phyloP scores from a whole-genome alignment of 805 yeast genomes.

The Pichia exigua region DNA sequence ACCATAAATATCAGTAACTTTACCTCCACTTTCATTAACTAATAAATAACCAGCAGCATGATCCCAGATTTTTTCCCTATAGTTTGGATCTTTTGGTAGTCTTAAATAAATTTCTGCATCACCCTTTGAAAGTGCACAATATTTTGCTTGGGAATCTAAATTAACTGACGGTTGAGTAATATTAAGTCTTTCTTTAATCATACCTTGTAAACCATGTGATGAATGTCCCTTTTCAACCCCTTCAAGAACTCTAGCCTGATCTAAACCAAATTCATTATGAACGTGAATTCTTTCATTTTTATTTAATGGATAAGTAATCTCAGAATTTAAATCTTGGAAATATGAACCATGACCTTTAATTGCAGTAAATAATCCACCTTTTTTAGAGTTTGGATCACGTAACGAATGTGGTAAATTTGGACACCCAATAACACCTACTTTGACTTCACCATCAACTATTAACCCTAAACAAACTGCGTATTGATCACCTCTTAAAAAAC shows the following conservation, averaged over 20 bases:
- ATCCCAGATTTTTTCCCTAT: slow-evolving; percentile 96
- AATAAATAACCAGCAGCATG: slow-evolving; percentile 94
- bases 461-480: slow-evolving; percentile 93
- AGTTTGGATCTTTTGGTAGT: slow-evolving; percentile 66
- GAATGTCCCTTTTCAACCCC: slow-evolving; percentile 96
- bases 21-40: slow-evolving; percentile 85
- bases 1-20: slow-evolving; percentile 80
- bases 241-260: slow-evolving; percentile 66
- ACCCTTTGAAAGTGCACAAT: slow-evolving; percentile 85
- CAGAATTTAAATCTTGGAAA: slow-evolving; percentile 36
- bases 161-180: slow-evolving; percentile 57
- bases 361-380: slow-evolving; percentile 74
- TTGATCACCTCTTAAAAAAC: slow-evolving; percentile 92
- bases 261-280: slow-evolving; percentile 38
- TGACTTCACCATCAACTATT: slow-evolving; percentile 76
- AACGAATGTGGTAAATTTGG: slow-evolving; percentile 71
- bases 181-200: slow-evolving; percentile 56
- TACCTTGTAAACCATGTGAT: slow-evolving; percentile 76
- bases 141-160: slow-evolving; percentile 93
- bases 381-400: slow-evolving; percentile 29
- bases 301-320: slow-evolving; percentile 32
- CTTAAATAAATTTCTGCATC: slow-evolving; percentile 89
- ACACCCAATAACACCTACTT: slow-evolving; percentile 91
- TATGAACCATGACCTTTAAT: slow-evolving; percentile 61
- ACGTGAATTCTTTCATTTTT: slow-evolving; percentile 36